Base-by-base conservation (phyloP, 1,139 yeast genomes). In the Hyphopichia khmerensis region DNA sequence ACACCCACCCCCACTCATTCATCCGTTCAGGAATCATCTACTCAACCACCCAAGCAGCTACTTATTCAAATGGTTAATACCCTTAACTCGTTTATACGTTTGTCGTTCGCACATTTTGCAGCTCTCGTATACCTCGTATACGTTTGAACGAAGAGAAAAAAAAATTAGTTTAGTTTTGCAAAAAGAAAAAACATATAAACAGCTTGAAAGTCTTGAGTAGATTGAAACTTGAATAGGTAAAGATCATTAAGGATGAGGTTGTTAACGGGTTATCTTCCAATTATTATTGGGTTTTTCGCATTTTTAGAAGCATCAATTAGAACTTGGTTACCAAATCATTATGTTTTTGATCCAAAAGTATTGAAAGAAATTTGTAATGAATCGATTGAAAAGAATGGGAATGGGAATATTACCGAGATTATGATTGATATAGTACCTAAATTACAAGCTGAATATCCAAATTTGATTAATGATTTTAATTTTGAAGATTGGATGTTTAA, bases 401-500 rank as follows among this genome's bases (percentile, higher is more conserved):
- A 75, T 39, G 81, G 80, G 14, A 81, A 82, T 52, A 74, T 85
- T 33, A 77, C 87, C 3, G 83, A 77, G 27, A 67, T 82, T 38
- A 72, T 93, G 69, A 60, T 67, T 19, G 84, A 78, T 32, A 72
- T 93, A 48, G 79, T 88, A 26, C 75, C 76, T 1, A 73, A 69
- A 40, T 64, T 93, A 50, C 75, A 82, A 53, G 72, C 65, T 2
- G 79, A 73, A 43, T 93, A 91, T 60, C 76, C 78, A 1, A 79
- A 80, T 19, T 60, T 77, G 50, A 79, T 90, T 64, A 87, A 86
- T 60, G 82, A 80, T 47, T 72, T 85, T 53, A 79, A 82, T 58
- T 74, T 75, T 44, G 85, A 87, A 40, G 93, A 90, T 54, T 93
- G 98, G 98, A 84, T 93, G 41, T 91, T 84, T 79, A 93, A 91